phyloP scores from a whole-genome alignment of 805 yeast genomes.

The Lipomyces anomalus region DNA sequence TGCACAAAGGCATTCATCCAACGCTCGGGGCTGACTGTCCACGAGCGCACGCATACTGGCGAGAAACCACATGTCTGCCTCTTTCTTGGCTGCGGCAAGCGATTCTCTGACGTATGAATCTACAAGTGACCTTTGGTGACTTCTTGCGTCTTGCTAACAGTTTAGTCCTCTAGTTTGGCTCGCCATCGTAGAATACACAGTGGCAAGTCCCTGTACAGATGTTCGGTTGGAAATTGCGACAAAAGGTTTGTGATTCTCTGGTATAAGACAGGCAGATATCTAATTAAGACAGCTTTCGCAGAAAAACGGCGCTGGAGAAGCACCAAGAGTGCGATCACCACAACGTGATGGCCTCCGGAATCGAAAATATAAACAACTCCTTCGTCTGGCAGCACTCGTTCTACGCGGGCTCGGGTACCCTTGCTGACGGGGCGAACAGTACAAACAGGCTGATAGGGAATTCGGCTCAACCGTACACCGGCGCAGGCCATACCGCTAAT shows the following conservation, averaged over 20 bases:
- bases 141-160: neutral
- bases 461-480: neutral
- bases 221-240: conserved; percentile 2
- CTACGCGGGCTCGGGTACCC: too few species aligned
- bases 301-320: conserved; percentile 1
- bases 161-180: conserved; percentile 47
- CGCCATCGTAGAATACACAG: conserved; percentile 68
- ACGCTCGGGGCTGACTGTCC: conserved; percentile 76
- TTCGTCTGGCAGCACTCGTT: neutral
- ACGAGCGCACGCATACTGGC: conserved; percentile 83
- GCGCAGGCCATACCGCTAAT: neutral
- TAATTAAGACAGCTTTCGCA: neutral
- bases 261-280: neutral
- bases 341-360: neutral
- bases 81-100: conserved; percentile 72
- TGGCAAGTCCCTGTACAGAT: conserved; percentile 20
- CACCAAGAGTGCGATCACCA: conserved; percentile 4
- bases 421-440: neutral
- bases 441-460: neutral
- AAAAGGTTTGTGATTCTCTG: neutral
- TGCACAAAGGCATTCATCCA: conserved; percentile 81
- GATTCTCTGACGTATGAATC: conserved; percentile 51
- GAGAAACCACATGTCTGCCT: conserved; percentile 84
- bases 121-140: neutral
- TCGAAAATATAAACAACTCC: neutral